phyloP scores from a whole-genome alignment of 306 rosid genomes.

The Prunus mume region DNA sequence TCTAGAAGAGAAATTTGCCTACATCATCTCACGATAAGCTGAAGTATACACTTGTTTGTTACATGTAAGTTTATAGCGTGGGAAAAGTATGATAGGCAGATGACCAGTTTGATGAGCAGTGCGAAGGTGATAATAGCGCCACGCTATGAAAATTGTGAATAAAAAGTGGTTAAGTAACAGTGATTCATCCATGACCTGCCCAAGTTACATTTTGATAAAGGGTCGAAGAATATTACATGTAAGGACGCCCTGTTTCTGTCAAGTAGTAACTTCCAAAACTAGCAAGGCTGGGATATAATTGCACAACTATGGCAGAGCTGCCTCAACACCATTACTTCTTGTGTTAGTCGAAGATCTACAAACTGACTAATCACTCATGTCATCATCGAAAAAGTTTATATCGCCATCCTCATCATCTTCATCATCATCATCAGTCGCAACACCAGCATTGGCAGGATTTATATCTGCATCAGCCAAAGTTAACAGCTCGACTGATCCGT shows the following conservation, averaged over 20 bases:
- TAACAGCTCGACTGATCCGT: slow-evolving; percentile 53
- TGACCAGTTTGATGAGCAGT: too few relatives aligned
- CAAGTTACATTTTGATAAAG: background rate
- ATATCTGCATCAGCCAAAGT: slow-evolving; percentile 44
- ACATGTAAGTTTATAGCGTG: too few relatives aligned
- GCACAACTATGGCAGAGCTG: background rate
- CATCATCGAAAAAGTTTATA: slow-evolving; percentile 69
- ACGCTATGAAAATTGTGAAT: too few relatives aligned
- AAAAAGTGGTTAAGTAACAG: too few relatives aligned
- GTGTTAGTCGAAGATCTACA: slow-evolving; percentile 19
- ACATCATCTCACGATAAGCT: too few relatives aligned
- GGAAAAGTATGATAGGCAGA: too few relatives aligned
- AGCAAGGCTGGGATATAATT: background rate
- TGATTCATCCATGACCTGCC: too few relatives aligned
- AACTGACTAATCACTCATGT: slow-evolving; percentile 52
- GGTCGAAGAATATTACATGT: background rate
- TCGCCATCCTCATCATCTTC: slow-evolving; percentile 55
- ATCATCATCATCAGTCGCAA: slow-evolving; percentile 51
- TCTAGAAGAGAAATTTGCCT: too few relatives aligned
- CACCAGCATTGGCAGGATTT: slow-evolving; percentile 46
- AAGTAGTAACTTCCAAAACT: background rate
- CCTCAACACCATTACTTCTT: background rate
- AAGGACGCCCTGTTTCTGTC: background rate
- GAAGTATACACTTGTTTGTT: too few relatives aligned
- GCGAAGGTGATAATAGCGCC: too few relatives aligned